Percentiles rank a stretch among this genome's conserved stretches.
Conservation (phyloP, 2,329 filamentous ascomycete species). For the Botrytis tulipae region DNA sequence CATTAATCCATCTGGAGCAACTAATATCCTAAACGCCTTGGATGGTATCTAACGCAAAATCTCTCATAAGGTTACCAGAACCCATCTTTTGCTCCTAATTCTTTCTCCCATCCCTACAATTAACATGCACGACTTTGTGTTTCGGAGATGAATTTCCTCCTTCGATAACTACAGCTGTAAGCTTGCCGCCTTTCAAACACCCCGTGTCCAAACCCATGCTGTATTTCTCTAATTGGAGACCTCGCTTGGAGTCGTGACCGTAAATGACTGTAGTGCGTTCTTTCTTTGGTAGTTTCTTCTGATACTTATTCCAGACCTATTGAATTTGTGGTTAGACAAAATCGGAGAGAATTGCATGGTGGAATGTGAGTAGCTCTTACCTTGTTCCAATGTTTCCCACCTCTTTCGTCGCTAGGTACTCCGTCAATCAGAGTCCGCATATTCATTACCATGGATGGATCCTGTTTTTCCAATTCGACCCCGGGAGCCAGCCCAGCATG, state of each 20-base stretch:
- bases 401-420: conserved; percentile 33
- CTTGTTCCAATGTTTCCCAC: conserved; percentile 37
- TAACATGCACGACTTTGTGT: conserved; percentile 36
- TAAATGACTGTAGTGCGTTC: conserved; percentile 71
- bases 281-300: conserved; percentile 41
- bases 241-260: conserved; percentile 77
- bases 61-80: background rate
- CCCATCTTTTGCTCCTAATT: conserved; percentile 5
- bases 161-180: conserved; percentile 77
- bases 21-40: background rate
- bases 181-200: conserved; percentile 71
- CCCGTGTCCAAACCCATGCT: conserved; percentile 83
- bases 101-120: conserved; percentile 33
- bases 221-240: conserved; percentile 65
- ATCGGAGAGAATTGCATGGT: background rate
- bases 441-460: conserved; percentile 84
- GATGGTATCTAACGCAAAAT: conserved; percentile 3
- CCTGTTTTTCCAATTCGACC: conserved; percentile 64
- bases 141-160: conserved; percentile 44
- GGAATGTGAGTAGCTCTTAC: conserved; percentile 24
- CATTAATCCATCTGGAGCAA: background rate
- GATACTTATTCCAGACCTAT: conserved; percentile 55
- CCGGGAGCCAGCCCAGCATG: conserved; percentile 85
- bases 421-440: conserved; percentile 63
- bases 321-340: conserved; percentile 23